Evolutionary conservation across 1,284 basidiomycete genomes (phyloP), one percentile per base, ranked within the genome.

Genomic region (Sporisorium scitamineum): DNA sequence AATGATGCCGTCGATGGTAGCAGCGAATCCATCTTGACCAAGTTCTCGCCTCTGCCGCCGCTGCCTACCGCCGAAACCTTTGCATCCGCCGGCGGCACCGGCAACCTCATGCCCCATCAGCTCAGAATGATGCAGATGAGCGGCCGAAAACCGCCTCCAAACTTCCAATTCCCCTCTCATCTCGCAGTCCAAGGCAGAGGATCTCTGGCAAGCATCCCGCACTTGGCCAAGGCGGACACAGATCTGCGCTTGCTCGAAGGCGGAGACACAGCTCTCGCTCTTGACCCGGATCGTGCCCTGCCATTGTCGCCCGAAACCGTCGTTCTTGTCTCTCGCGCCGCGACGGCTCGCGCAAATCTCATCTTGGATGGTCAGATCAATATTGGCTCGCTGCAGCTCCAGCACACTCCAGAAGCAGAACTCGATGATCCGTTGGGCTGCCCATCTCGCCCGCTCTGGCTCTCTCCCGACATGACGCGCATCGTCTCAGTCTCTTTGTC

Each of bases 51-150:
- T 11, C 61, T 76, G 8, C 64, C 73, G 2, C 48, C 20, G 14
- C 61, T 76, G 14, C 69, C 68, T 11, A 14, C 58, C 11, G 69
- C 60, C 14, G 69, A 76, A 20, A 63, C 61, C 14, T 76, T 71
- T 54, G 65, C 65, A 31, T 57, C 56, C 11, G 58, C 59, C 0
- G 54, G 61, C 8, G 54, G 58, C 5, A 24, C 57, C 0, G 62
- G 47, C 47, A 76, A 62, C 26, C 65, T 76, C 39, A 76, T 76
- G 73, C 73, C 73, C 0, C 73, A 76, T 29, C 73, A 76, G 61
- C 60, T 76, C 10, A 52, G 73, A 14, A 71, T 76, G 73, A 71
- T 71, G 73, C 73, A 72, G 56, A 76, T 76, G 73, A 69, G 63
- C 50, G 64, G 72, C 13, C 60, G 70, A 53, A 78, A 70, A 31